phyloP scores from a whole-genome alignment of 139 green algal genomes.

The Astrephomene gubernaculifera region DNA sequence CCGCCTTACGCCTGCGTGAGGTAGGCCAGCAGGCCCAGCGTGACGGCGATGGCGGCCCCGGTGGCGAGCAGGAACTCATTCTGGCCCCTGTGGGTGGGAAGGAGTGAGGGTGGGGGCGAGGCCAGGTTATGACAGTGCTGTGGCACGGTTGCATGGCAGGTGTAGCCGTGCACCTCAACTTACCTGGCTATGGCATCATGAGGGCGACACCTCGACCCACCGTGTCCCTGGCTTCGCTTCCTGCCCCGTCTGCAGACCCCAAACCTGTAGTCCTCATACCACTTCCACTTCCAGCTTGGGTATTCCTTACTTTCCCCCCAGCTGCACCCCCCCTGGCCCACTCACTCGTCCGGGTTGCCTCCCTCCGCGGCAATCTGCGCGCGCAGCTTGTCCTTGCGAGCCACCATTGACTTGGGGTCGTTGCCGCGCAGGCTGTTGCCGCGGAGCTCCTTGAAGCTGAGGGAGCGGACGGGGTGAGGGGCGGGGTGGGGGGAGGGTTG shows the following conservation, averaged over 20 bases:
- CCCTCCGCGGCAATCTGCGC: slow-evolving; percentile 26
- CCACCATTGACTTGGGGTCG: slow-evolving; percentile 38
- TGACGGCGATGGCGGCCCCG: not conserved
- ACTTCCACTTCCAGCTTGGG: no score
- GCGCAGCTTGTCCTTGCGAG: slow-evolving; percentile 33
- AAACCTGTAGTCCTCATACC: no score
- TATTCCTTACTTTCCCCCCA: no score
- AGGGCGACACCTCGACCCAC: no score
- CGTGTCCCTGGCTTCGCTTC: no score
- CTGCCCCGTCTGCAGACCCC: no score
- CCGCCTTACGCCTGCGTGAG: slow-evolving; percentile 2
- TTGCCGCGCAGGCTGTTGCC: slow-evolving; percentile 15
- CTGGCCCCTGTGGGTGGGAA: slow-evolving; percentile 9
- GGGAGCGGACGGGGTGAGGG: not conserved
- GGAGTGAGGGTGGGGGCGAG: no score
- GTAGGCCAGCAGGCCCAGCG: slow-evolving; percentile 25
- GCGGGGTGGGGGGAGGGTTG: no score
- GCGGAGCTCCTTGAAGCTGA: slow-evolving; percentile 36
- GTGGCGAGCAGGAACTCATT: slow-evolving; percentile 34
- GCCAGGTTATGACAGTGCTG: no score
- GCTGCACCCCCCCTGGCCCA: not conserved
- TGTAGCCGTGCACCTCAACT: no score
- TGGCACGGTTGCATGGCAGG: no score
- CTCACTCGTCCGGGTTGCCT: slow-evolving; percentile 37
- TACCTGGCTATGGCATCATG: no score